Conservation (phyloP, 371 early-diverging fungal species). For the Syncephalastrum racemosum region DNA sequence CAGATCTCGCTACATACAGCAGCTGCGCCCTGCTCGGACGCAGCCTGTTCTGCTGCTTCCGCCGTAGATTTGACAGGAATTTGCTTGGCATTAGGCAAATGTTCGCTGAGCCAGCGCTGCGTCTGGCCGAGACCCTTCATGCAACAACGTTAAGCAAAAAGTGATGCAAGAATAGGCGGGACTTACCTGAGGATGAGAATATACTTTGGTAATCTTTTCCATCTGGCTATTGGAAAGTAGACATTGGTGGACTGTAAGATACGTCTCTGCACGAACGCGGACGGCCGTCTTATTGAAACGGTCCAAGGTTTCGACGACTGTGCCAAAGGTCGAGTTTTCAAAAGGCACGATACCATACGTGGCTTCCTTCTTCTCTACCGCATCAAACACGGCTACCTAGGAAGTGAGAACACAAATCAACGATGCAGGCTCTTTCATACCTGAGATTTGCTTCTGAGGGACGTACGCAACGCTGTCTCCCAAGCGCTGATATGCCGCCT, state of each 20-base stretch:
- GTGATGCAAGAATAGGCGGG: not conserved
- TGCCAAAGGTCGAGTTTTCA: conserved; percentile 91
- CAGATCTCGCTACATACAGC: conserved; percentile 85
- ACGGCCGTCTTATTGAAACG: conserved; percentile 60
- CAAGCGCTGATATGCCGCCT: conserved; percentile 81
- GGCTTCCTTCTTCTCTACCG: conserved; percentile 74
- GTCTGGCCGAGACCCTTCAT: conserved; percentile 89
- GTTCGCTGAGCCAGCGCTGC: conserved; percentile 66
- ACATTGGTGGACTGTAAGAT: conserved; percentile 74
- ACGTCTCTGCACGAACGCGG: conserved; percentile 65
- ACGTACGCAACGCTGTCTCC: conserved; percentile 79
- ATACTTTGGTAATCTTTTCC: conserved; percentile 74
- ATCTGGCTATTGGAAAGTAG: conserved; percentile 69
- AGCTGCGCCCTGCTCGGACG: conserved; percentile 77
- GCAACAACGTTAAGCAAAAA: not conserved
- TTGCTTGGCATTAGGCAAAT: conserved; percentile 72
- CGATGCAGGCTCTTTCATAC: conserved; percentile 16
- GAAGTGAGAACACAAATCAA: not conserved
- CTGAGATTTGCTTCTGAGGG: conserved; percentile 63
- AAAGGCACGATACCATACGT: conserved; percentile 94
- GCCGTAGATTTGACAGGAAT: conserved; percentile 84
- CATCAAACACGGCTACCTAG: conserved; percentile 69
- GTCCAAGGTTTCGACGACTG: conserved; percentile 85
- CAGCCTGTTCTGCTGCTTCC: conserved; percentile 86
- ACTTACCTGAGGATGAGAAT: conserved; percentile 86